Evolutionary conservation across 495 filamentous ascomycete species (phyloP), one percentile per base, ranked within the genome.

Genomic region (Melanomma pulvis-pyrius): DNA sequence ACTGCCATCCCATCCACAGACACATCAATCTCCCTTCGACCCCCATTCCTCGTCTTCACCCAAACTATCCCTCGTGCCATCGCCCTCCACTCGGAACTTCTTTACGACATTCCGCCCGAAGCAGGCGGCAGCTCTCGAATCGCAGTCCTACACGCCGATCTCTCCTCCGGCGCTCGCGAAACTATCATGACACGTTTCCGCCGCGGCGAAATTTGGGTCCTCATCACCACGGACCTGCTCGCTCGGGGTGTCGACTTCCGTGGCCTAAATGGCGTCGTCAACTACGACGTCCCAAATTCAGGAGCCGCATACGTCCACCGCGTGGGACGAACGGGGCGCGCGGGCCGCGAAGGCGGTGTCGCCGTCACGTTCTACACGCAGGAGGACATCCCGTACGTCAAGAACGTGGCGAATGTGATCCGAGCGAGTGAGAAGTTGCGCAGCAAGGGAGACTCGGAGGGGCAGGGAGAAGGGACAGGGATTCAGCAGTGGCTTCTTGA

Each of bases 361-460:
- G 92, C 92, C 0, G 88, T 98, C 0, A 98, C 94, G 0, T 88
- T 93, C 63, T 98, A 96, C 71, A 98, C 94, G 0, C 91, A 94
- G 73, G 94, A 96, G 53, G 94, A 98, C 74, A 87, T 97, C 24
- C 87, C 89, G 1, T 91, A 92, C 68, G 84, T 98, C 19, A 97
- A 94, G 80, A 90, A 84, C 63, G 89, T 98, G 39, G 93, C 92
- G 39, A 96, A 96, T 71, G 90, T 97, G 8, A 97, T 98, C 70
- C 83, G 90, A 6, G 84, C 84, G 29, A 90, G 90, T 69, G 91
- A 97, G 79, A 90, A 87, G 77, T 56, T 74, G 58, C 32, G 61
- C 25, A 61, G 56, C 2, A 77, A 79, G 22, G 79, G 78, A 3
- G 80, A 77, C 1, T 69, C 67, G 22, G 67, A 74, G 8, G 70